phyloP scores from a whole-genome alignment of 331 rosid genomes.

The Pyracantha coccinea region DNA sequence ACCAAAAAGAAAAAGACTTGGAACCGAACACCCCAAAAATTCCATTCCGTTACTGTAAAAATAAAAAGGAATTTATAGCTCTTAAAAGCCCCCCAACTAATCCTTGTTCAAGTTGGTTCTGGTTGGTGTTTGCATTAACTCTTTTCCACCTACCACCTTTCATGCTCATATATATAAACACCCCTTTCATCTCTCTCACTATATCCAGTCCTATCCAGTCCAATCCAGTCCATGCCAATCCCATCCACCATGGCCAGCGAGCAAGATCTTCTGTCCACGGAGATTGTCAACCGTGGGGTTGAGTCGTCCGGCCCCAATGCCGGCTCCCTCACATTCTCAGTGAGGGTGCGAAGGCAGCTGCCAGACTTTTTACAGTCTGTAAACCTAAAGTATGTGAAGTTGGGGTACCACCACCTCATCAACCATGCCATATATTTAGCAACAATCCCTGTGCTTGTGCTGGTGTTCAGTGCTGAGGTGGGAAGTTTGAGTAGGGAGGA shows the following conservation, averaged over 20 bases:
- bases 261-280: conserved; percentile 65
- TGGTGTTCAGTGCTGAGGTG: conserved; percentile 87
- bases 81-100: conserved; percentile 62
- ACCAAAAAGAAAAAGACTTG: neutral
- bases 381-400: conserved; percentile 84
- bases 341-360: conserved; percentile 64
- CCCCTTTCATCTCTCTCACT: neutral
- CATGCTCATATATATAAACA: conserved; percentile 5
- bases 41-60: conserved; percentile 38
- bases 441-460: conserved; percentile 64
- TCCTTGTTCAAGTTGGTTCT: conserved; percentile 38
- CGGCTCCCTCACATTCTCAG: conserved; percentile 78
- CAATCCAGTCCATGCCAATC: neutral
- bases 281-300: conserved; percentile 85
- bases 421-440: conserved; percentile 81
- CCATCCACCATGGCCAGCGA: conserved; percentile 52
- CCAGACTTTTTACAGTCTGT: conserved; percentile 92
- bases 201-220: neutral
- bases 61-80: conserved; percentile 35
- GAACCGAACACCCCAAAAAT: neutral
- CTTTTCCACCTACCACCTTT: conserved; percentile 37
- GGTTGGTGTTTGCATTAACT: conserved; percentile 70
- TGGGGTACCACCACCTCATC: conserved; percentile 85
- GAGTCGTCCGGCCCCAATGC: conserved; percentile 88
- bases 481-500: conserved; percentile 73